Percentiles rank a stretch among this genome's conserved stretches.
phyloP scores from a whole-genome alignment of 2,329 filamentous ascomycete species.

The Cladophialophora psammophila region DNA sequence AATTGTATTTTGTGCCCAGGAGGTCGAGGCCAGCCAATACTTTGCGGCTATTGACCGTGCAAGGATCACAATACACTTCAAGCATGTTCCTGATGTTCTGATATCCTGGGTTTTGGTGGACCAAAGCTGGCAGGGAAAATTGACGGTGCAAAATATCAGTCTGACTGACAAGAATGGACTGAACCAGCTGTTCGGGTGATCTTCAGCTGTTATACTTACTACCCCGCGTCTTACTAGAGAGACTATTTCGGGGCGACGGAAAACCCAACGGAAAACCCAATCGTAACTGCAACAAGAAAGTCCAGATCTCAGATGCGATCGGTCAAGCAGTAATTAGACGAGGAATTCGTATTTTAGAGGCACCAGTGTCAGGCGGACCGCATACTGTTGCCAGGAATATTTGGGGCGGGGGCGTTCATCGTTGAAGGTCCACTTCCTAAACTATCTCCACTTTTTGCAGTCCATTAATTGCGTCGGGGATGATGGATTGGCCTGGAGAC shows the following conservation, averaged over 20 bases:
- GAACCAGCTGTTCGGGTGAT: not conserved
- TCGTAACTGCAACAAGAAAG: not conserved
- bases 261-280: constrained; percentile 16
- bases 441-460: not conserved
- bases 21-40: constrained; percentile 51
- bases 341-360: constrained; percentile 4
- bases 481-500: not conserved
- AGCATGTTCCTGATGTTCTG: constrained; percentile 20
- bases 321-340: constrained; percentile 6
- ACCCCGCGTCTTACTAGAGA: constrained; percentile 13
- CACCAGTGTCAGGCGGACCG: constrained; percentile 4
- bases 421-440: not conserved
- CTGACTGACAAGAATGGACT: not conserved
- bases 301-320: constrained; percentile 8
- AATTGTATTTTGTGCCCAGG: constrained; percentile 47
- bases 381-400: not conserved
- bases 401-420: not conserved
- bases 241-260: constrained; percentile 3
- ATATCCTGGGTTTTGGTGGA: not conserved
- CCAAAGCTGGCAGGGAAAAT: not conserved
- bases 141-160: not conserved
- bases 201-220: not conserved
- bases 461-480: not conserved
- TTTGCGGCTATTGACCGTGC: constrained; percentile 53
- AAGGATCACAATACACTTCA: constrained; percentile 49